These are phyloP conservation scores for Bipolaris bicolor DNA, from an alignment of 2,329 filamentous ascomycete species.

Conservation along the genomic window DNA sequence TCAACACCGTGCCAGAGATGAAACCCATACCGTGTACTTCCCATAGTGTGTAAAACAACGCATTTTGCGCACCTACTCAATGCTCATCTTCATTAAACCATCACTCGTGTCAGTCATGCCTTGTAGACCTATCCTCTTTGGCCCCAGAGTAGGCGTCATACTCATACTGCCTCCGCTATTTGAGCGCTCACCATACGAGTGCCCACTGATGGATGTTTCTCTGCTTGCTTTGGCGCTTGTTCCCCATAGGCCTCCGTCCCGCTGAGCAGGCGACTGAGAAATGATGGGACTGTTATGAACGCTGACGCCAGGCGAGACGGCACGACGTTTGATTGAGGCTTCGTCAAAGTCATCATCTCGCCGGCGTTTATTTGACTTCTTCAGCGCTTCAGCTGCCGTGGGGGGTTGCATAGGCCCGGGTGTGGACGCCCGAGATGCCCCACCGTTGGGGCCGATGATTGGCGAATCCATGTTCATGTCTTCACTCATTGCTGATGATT, in stretches of 20 bases:
- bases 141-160: slow-evolving; percentile 51
- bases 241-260: slow-evolving; percentile 74
- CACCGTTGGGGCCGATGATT: slow-evolving; percentile 33
- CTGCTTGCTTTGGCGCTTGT: slow-evolving; percentile 68
- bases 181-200: slow-evolving; percentile 57
- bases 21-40: slow-evolving; percentile 3
- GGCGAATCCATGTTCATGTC: slow-evolving; percentile 77
- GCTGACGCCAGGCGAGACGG: slow-evolving; percentile 90
- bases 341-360: slow-evolving; percentile 92
- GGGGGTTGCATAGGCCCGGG: slow-evolving; percentile 47
- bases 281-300: slow-evolving; percentile 87
- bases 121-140: slow-evolving; percentile 66
- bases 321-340: slow-evolving; percentile 84
- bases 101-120: slow-evolving; percentile 97
- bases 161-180: slow-evolving; percentile 57
- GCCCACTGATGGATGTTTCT: slow-evolving; percentile 59
- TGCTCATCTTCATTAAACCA: slow-evolving; percentile 95
- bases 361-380: slow-evolving; percentile 69
- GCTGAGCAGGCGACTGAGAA: slow-evolving; percentile 77
- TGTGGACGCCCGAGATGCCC: slow-evolving; percentile 45
- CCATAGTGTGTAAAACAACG: neutral
- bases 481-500: slow-evolving; percentile 64
- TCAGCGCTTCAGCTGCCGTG: slow-evolving; percentile 50
- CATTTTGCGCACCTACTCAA: slow-evolving; percentile 65
- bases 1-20: slow-evolving; percentile 37